phyloP scores from a whole-genome alignment of 305 asterid species.

The Stenogyne calaminthoides region DNA sequence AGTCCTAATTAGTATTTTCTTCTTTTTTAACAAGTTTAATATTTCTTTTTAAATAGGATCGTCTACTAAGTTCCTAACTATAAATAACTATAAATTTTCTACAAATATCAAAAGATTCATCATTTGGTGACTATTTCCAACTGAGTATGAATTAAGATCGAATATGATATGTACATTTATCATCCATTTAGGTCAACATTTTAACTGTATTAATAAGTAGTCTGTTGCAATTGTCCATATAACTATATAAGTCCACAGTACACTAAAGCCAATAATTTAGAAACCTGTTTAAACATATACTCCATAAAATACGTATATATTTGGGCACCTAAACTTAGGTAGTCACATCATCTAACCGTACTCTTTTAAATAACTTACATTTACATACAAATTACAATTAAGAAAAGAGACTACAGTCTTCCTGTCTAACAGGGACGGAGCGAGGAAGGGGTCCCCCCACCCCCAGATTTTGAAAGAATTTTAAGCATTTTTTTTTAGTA shows the following conservation, averaged over 20 bases:
- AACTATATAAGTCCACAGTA: too few species aligned
- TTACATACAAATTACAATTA: too few species aligned
- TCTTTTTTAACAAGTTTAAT: not conserved
- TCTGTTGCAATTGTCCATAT: conserved; percentile 7
- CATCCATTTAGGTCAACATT: conserved; percentile 14
- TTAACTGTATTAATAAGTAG: not conserved
- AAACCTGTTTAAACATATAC: not conserved
- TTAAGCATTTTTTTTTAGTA: too few species aligned
- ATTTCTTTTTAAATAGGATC: too few species aligned
- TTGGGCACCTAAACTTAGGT: conserved; percentile 15
- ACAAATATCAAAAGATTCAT: not conserved
- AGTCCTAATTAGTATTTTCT: not conserved
- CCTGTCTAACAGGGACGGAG: too few species aligned
- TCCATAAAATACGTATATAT: not conserved
- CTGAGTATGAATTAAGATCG: not conserved
- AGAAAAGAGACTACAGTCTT: too few species aligned
- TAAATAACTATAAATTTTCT: not conserved
- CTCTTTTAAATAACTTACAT: not conserved
- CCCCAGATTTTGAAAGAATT: too few species aligned
- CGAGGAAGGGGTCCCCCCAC: too few species aligned
- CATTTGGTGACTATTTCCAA: not conserved
- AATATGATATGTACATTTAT: not conserved
- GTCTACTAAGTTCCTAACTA: not conserved
- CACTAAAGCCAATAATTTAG: not conserved
- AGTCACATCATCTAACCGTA: conserved; percentile 20